phyloP scores from a whole-genome alignment of 345 rosid species.

The Brassica nigra region DNA sequence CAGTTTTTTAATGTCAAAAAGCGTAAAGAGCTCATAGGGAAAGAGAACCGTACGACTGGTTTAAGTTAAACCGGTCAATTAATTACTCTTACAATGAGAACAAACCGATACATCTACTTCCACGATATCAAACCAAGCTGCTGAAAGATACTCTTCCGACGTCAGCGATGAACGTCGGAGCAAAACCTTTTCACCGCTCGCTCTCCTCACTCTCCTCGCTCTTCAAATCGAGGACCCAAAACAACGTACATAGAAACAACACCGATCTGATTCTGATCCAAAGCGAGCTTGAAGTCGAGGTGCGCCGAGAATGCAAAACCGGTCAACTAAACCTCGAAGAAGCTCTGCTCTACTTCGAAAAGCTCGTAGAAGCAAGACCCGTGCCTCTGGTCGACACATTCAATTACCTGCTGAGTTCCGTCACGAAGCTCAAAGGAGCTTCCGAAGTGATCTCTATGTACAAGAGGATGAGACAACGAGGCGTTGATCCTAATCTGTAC shows the following conservation, averaged over 20 bases:
- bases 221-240: not conserved
- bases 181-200: not conserved
- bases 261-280: not conserved
- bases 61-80: not conserved
- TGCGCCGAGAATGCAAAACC: not conserved
- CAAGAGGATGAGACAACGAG: not conserved
- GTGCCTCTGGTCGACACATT: not conserved
- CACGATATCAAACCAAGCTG: not conserved
- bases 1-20: too few species aligned
- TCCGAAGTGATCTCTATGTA: not conserved
- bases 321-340: not conserved
- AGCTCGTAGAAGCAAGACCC: not conserved
- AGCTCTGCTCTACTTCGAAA: not conserved
- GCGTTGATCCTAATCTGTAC: not conserved
- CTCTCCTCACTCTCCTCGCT: conserved; percentile 2
- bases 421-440: not conserved
- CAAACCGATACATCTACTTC: not conserved
- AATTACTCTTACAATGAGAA: not conserved
- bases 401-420: not conserved
- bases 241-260: not conserved
- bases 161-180: not conserved
- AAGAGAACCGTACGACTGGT: not conserved
- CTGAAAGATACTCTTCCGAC: not conserved
- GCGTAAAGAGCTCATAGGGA: not conserved
- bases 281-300: conserved; percentile 3